Evolutionary conservation across 768 basidiomycete genomes (phyloP).

Genomic region (Hysterangium stoloniferum): DNA sequence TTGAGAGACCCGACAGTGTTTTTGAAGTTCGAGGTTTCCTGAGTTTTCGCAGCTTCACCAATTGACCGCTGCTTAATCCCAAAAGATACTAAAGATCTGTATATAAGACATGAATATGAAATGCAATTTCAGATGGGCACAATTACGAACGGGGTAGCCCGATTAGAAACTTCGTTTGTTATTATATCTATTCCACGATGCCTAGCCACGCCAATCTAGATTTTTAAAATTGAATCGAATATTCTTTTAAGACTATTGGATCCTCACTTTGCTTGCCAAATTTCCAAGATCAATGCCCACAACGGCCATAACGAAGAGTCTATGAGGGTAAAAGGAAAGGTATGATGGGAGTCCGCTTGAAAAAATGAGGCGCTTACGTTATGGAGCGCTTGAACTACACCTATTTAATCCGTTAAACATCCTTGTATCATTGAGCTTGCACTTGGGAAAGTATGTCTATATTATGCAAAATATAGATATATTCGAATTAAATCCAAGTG

Average conservation of each 20-base stretch:
- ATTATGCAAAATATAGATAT: too few relatives aligned
- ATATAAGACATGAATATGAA: neutral
- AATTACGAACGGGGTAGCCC: conserved; percentile 79
- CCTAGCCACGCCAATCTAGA: conserved; percentile 88
- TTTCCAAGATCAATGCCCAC: conserved; percentile 94
- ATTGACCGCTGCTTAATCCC: conserved; percentile 85
- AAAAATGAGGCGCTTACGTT: too few relatives aligned
- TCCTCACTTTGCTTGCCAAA: conserved; percentile 75
- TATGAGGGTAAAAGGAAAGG: too few relatives aligned
- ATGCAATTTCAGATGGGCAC: neutral
- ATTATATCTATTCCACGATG: conserved; percentile 98
- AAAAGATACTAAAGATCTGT: conserved; percentile 90
- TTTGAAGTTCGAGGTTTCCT: conserved; percentile 96
- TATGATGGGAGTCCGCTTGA: too few relatives aligned
- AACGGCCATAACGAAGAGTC: conserved; percentile 92
- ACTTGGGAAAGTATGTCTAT: too few relatives aligned
- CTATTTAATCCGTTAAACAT: too few relatives aligned
- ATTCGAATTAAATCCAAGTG: too few relatives aligned
- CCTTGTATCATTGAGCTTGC: too few relatives aligned
- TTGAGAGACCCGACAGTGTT: conserved; percentile 95
- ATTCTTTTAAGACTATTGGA: conserved; percentile 6
- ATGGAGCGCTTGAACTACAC: too few relatives aligned
- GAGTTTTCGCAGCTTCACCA: conserved; percentile 94
- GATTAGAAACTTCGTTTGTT: conserved; percentile 95
- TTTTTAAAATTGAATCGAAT: conserved; percentile 14